Evolutionary conservation across 352 stramenopile species (phyloP), one percentile per base, ranked within the genome.

Genomic region (Bremia lactucae): DNA sequence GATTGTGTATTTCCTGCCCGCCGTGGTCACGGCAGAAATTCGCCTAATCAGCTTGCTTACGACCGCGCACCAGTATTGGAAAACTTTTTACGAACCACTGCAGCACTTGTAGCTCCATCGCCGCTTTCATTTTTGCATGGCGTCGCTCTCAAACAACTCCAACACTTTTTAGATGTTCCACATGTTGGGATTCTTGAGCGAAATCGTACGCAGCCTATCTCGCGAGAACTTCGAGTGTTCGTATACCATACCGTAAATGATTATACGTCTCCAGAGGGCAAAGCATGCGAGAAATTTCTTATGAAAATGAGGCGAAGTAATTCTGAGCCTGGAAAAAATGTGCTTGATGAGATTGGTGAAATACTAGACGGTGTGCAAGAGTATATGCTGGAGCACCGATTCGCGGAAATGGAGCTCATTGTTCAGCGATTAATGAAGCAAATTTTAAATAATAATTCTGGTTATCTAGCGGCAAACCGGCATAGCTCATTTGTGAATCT

Each of bases 341-440:
- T 85, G 23, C 39, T 91, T 7, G 66, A 91, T 41, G 73, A 85
- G 42, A 66, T 88, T 9, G 79, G 73, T 4, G 68, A 83, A 6
- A 81, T 88, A 40, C 65, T 91, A 22, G 79, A 91, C 36, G 73
- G 63, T 25, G 72, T 91, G 6, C 79, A 91, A 51, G 73, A 87
- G 50, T 88, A 91, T 29, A 91, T 91, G 79, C 68, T 91, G 2
- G 73, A 88, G 45, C 76, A 91, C 36, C 75, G 79, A 0, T 87
- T 73, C 36, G 72, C 84, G 20, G 79, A 91, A 36, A 88, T 91
- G 73, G 57, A 66, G 18, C 42, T 56, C 4, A 71, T 83, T 25
- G 62, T 88, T 11, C 62, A 85, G 37, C 59, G 72, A 18, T 43
- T 87, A 29, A 63, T 88, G 41, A 72, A 81, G 37, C 51, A 68